Conservation (phyloP, 1,139 yeast species). For the Pichia sp. region DNA sequence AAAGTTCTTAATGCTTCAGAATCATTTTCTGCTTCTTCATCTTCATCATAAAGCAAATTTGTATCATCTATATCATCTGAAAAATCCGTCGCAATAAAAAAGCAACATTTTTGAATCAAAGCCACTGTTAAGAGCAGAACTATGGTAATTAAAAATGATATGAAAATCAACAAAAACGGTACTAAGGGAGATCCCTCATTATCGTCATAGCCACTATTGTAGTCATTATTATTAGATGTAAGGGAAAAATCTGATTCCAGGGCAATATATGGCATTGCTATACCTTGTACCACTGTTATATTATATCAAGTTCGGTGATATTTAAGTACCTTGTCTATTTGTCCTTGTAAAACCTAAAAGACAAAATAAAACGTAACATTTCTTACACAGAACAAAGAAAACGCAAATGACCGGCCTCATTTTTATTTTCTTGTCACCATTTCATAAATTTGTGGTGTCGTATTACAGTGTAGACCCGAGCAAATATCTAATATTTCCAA, state of each 20-base stretch:
- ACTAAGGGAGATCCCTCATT: slow-evolving; percentile 13
- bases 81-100: slow-evolving; percentile 12
- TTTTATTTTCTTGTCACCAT: background rate
- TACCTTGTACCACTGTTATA: too few relatives aligned
- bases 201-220: slow-evolving; percentile 1
- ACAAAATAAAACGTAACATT: too few relatives aligned
- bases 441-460: too few relatives aligned
- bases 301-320: too few relatives aligned
- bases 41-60: slow-evolving; percentile 51
- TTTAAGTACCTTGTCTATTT: too few relatives aligned
- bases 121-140: slow-evolving; percentile 14
- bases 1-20: slow-evolving; percentile 55
- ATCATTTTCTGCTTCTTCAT: slow-evolving; percentile 54
- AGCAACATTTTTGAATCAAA: slow-evolving; percentile 14
- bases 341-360: too few relatives aligned
- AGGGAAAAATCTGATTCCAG: too few relatives aligned
- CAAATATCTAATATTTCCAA: too few relatives aligned
- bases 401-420: background rate
- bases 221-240: too few relatives aligned
- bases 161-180: slow-evolving; percentile 19
- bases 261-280: too few relatives aligned
- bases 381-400: too few relatives aligned
- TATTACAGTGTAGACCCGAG: too few relatives aligned
- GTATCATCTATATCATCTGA: slow-evolving; percentile 37
- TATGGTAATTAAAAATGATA: slow-evolving; percentile 19